Evolutionary conservation across 2,329 filamentous ascomycete species (phyloP).

Genomic region (Aspergillus sp.): DNA sequence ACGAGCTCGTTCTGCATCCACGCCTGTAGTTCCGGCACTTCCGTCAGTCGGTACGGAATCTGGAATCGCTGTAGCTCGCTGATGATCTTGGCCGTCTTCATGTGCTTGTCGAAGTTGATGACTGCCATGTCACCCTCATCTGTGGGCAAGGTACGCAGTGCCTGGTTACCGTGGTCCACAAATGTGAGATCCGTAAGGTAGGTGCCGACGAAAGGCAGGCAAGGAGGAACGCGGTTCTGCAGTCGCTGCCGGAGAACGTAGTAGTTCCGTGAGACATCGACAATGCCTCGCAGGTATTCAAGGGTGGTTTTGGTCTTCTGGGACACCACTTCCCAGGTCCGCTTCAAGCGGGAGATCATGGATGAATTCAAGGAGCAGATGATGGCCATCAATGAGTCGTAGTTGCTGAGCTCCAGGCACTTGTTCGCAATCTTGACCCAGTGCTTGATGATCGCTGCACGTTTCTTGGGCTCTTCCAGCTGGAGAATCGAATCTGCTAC

Average conservation of each 20-base stretch:
- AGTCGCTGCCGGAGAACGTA: slow-evolving; percentile 80
- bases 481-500: slow-evolving; percentile 91
- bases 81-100: slow-evolving; percentile 91
- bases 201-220: slow-evolving; percentile 92
- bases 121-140: slow-evolving; percentile 71
- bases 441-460: slow-evolving; percentile 87
- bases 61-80: slow-evolving; percentile 95
- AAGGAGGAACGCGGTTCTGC: slow-evolving; percentile 84
- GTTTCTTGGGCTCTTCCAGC: slow-evolving; percentile 87
- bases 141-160: slow-evolving; percentile 72
- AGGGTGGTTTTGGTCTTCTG: slow-evolving; percentile 79
- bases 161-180: slow-evolving; percentile 88
- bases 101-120: slow-evolving; percentile 98
- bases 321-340: slow-evolving; percentile 89
- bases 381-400: slow-evolving; percentile 95
- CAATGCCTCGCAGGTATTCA: slow-evolving; percentile 76
- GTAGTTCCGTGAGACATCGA: slow-evolving; percentile 90
- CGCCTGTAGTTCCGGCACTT: slow-evolving; percentile 85
- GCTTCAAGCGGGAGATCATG: slow-evolving; percentile 81
- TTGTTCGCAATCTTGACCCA: slow-evolving; percentile 94
- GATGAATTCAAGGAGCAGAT: slow-evolving; percentile 92
- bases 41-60: slow-evolving; percentile 80
- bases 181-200: slow-evolving; percentile 96
- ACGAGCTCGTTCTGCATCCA: slow-evolving; percentile 85
- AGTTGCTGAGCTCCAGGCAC: slow-evolving; percentile 89